A percentile compares a stretch with the other conserved stretches of the same genome.
These are phyloP conservation scores for Graphilbum ipis-grandicollis DNA, from an alignment of 2,329 filamentous ascomycete genomes.

Conservation along the genomic window DNA sequence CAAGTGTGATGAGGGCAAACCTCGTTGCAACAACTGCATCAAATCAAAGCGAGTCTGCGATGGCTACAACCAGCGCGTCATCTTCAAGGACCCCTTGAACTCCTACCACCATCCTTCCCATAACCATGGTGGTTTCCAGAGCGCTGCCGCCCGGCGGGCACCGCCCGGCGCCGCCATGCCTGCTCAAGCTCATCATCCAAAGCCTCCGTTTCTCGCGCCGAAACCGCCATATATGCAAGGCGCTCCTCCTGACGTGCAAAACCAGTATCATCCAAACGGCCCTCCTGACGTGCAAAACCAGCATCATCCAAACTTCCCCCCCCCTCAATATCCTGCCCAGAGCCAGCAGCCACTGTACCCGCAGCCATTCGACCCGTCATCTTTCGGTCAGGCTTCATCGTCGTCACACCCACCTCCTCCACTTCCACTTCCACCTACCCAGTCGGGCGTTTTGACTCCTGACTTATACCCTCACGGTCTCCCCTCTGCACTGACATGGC, in stretches of 20 bases:
- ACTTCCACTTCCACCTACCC: too few species aligned
- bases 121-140: constrained; percentile 25
- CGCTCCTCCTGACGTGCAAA: background rate
- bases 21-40: constrained; percentile 68
- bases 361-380: background rate
- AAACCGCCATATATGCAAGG: background rate
- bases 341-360: background rate
- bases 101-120: constrained; percentile 31
- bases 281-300: background rate
- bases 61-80: constrained; percentile 64
- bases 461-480: too few species aligned
- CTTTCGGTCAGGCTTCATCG: too few species aligned
- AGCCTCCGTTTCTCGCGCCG: constrained; percentile 12
- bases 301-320: background rate
- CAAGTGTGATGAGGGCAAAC: constrained; percentile 86
- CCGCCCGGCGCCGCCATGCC: background rate
- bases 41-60: constrained; percentile 75
- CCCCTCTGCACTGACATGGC: background rate
- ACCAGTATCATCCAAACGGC: background rate
- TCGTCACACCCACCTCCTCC: too few species aligned
- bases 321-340: background rate
- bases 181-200: constrained; percentile 24
- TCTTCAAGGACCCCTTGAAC: constrained; percentile 60
- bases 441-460: too few species aligned
- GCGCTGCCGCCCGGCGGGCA: constrained; percentile 18